These are phyloP conservation scores for Suillus placidus DNA, from an alignment of 768 basidiomycete genomes.

Conservation along the genomic window DNA sequence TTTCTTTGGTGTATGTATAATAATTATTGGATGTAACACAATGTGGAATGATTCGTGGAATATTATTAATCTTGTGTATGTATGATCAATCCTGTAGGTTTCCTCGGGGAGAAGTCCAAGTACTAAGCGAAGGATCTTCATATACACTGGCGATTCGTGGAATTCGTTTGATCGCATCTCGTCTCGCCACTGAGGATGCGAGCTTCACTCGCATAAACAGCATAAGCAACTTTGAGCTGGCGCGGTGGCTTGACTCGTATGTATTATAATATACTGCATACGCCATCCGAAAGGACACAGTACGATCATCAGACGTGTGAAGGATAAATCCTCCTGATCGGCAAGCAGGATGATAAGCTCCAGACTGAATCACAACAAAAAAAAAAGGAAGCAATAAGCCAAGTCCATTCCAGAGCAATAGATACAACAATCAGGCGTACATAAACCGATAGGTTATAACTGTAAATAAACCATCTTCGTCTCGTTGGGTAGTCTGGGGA, in stretches of 20 bases:
- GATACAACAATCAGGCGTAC: not conserved
- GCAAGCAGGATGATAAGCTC: not conserved
- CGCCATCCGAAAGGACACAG: not conserved
- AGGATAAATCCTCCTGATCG: not conserved
- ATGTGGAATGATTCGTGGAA: constrained; percentile 6
- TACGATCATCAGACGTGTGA: not conserved
- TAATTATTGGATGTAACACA: constrained; percentile 14
- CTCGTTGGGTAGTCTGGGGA: not conserved
- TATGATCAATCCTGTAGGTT: not conserved
- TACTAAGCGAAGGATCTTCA: not conserved
- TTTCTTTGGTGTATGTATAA: constrained; percentile 12
- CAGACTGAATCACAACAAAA: not conserved
- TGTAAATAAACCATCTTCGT: not conserved
- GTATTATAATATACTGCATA: not conserved
- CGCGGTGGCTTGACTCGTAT: not conserved
- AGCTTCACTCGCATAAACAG: not conserved
- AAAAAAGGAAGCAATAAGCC: not conserved
- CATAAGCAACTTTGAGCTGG: not conserved
- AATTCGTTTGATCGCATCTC: not conserved
- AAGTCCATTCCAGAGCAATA: not conserved
- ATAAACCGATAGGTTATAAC: not conserved
- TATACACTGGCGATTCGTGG: not conserved
- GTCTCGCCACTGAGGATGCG: not conserved
- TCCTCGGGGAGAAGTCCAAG: not conserved
- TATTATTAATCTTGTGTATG: not conserved